Evolutionary conservation across 768 basidiomycete genomes (phyloP), one percentile per base, ranked within the genome.

Genomic region (Calocybe cyanea): DNA sequence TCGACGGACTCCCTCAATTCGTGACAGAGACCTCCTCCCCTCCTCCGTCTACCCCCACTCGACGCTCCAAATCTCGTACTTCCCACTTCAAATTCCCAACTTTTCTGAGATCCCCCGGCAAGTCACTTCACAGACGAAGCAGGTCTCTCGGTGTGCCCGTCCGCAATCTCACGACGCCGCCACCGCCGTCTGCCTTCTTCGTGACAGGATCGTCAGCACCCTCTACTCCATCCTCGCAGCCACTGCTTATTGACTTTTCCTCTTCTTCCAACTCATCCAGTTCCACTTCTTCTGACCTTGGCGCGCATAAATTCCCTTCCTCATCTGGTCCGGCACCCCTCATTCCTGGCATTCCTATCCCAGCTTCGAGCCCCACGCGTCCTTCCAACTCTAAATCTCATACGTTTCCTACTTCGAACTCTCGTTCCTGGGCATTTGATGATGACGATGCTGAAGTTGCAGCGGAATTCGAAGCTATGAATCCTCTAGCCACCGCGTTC

Each of bases 271-370:
- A 31, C 14, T 54, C 53, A 18, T 56, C 57, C 23, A 37, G 44
- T 11, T 43, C 54, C 1, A 44, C 56, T 7, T 55, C 57, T 6
- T 59, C 58, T 3, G 58, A 59, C 36, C 38, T 59, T 7, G 58
- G 58, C 3, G 53, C 54, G 17, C 55, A 55, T 23, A 52, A 50
- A 21, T 37, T 55, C 37, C 41, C 45, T 20, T 34, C n/a, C n/a
- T n/a, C n/a, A n/a, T n/a, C 53, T 18, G 43, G 28, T 25, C 44
- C 23, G 21, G 42, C 45, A 30, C 57, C 55, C 3, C 55, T 59
- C 32, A 57, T 59, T 32, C 55, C 57, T 23, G 54, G 46, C 14
- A 32, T 59, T 15, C 54, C 58, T 17, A 54, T 59, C 20, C 58
- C 58, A 4, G 21, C 28, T 10, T 17, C 50, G 23, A 53, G 42